Evolutionary conservation across 768 basidiomycete genomes (phyloP), one percentile per base, ranked within the genome.

Genomic region (Collybia sp.): DNA sequence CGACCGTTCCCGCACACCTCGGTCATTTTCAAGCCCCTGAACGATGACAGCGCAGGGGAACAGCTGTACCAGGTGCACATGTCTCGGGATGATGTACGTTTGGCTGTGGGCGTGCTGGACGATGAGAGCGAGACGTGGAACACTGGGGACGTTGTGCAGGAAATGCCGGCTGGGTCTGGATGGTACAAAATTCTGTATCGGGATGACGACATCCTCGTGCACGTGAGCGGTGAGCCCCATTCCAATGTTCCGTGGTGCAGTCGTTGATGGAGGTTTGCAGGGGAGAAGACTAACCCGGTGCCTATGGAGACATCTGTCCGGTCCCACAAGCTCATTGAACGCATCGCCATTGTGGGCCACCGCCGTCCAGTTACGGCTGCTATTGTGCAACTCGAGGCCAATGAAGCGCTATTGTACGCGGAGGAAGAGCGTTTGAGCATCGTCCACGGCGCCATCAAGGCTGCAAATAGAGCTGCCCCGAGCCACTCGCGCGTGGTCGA

Each of bases 231-330:
- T 51, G 30, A 35, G 50, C 33, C n/a, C 35, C 35, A 13, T 37
- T 37, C n/a, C 13, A 3, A 6, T 18, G 10, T 6, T 18, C 17
- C n/a, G 17, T 37, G 35, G 1, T 18, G 31, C 13, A 46, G 17
- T 36, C n/a, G 19, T 13, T 12, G 18, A 4, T 33, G 20, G 6
- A 17, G 31, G 31, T 30, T 30, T 19, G 30, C 17, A 51, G 50
- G 50, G 4, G 50, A 51, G 42, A 51, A 51, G 42, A 51, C 50
- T n/a, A 51, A 51, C 18, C 50, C 50, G 15, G 36, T 51, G 30
- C 46, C 50, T 6, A 47, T 51, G 46, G 50, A 51, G 35, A 41
- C 40, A 12, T 31, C 25, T 32, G 15, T 30, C 16, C 50, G 50
- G 13, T 41, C 47, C 12, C 46, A 46, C 30, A 36, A 36, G 36